Evolutionary conservation across 306 rosid genomes (phyloP), one percentile per base, ranked within the genome.

Genomic region (Ceratonia siliqua): DNA sequence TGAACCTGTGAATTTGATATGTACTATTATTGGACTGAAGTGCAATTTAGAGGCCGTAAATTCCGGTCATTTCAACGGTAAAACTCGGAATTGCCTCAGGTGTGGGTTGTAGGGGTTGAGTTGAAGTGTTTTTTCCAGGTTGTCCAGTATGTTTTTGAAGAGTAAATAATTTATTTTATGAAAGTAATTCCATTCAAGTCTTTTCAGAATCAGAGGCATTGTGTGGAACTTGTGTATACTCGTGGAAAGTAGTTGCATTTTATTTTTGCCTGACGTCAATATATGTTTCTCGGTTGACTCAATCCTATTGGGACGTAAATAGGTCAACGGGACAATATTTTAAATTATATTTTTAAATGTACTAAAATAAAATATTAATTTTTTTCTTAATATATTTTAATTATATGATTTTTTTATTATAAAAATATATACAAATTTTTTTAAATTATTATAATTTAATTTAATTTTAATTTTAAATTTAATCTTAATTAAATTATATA

Each of bases 1-100:
- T 79, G 53, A 61, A 80, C 82, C 41, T 66, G 70, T 21, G 35
- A 78, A 59, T 39, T 54, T 62, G 54, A 28, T 71, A 33, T 39
- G 74, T 39, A 52, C n/a, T n/a, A n/a, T 20, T 52, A 18, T 7
- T 20, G 27, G 28, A 52, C 28, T 52, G 28, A 8, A 52, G 57
- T 52, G 27, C 21, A 52, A 18, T 20, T 36, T 20, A 13, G 38
- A 20, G 50, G 33, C 18, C 28, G 17, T n/a, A n/a, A 62, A 62
- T 62, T 72, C 75, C 17, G 21, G 10, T 24, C 22, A 36, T 69
- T 46, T 33, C 21, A 27, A 56, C 4, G 10, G 24, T 11, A 32
- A 10, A 24, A 53, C 15, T 22, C 32, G 13, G n/a, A 8, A 22
- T 22, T 22, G 30, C 12, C 5, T 22, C 30, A 20, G 38, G 10